phyloP scores from a whole-genome alignment of 2,329 filamentous ascomycete genomes.

The Pseudogymnoascus sp. region DNA sequence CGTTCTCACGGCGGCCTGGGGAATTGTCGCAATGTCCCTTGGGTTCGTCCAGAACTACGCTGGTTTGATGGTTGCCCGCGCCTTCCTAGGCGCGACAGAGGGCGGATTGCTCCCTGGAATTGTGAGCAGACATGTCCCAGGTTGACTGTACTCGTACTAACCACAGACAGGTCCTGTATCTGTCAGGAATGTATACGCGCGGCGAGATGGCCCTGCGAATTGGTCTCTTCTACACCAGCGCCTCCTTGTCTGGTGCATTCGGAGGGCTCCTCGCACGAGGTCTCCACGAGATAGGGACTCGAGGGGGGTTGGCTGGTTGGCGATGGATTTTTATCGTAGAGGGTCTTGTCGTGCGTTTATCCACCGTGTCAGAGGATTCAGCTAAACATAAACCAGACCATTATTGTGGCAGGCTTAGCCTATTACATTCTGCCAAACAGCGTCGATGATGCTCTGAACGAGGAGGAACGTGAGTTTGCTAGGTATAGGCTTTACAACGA shows the following conservation, averaged over 20 bases:
- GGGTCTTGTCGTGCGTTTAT: slow-evolving; percentile 39
- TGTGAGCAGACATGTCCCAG: slow-evolving; percentile 30
- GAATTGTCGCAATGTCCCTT: slow-evolving; percentile 57
- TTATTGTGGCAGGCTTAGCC: slow-evolving; percentile 44
- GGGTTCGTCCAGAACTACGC: slow-evolving; percentile 38
- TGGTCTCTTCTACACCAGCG: slow-evolving; percentile 61
- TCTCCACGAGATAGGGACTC: slow-evolving; percentile 50
- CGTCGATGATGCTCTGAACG: slow-evolving; percentile 44
- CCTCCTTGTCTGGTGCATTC: slow-evolving; percentile 53
- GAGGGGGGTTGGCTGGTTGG: slow-evolving; percentile 39
- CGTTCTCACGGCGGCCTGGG: slow-evolving; percentile 58
- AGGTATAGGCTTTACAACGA: slow-evolving; percentile 20
- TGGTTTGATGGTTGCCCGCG: slow-evolving; percentile 54
- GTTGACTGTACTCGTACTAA: slow-evolving; percentile 10
- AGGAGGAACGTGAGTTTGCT: slow-evolving; percentile 39
- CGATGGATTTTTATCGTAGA: slow-evolving; percentile 48
- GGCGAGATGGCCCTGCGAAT: slow-evolving; percentile 46
- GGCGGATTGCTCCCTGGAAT: slow-evolving; percentile 61
- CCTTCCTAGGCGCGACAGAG: slow-evolving; percentile 55
- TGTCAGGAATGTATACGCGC: slow-evolving; percentile 54
- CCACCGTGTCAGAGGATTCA: background rate
- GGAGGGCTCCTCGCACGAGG: slow-evolving; percentile 53
- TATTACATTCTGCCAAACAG: slow-evolving; percentile 50
- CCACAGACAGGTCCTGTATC: slow-evolving; percentile 47
- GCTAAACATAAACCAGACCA: slow-evolving; percentile 33